Conservation (phyloP, 2,329 filamentous ascomycete species). For the Fusarium agapanthi region DNA sequence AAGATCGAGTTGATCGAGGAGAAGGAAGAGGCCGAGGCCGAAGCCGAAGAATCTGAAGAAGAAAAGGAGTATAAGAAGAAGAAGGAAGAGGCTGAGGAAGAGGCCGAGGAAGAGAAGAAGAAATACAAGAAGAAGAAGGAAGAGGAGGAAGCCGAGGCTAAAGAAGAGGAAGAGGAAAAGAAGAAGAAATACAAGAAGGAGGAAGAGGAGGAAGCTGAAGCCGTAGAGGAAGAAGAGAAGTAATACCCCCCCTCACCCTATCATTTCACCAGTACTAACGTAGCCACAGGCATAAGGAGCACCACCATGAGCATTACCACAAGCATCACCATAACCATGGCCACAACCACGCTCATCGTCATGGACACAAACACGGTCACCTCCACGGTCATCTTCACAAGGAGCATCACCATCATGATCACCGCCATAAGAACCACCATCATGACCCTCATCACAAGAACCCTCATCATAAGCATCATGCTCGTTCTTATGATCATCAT, state of each 20-base stretch:
- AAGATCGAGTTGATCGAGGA: conserved; percentile 23
- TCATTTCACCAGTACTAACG: neutral
- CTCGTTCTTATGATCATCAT: neutral
- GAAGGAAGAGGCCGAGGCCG: neutral
- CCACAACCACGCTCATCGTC: neutral
- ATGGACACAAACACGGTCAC: neutral
- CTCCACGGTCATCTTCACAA: neutral
- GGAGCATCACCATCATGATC: neutral
- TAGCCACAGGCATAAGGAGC: neutral
- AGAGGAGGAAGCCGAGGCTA: neutral
- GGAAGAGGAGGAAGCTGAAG: neutral
- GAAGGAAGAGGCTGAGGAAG: neutral
- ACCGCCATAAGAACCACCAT: neutral
- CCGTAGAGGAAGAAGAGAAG: neutral
- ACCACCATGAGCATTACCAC: conserved; percentile 3
- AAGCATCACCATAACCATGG: neutral
- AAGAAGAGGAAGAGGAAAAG: neutral
- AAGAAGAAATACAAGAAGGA: conserved; percentile 10
- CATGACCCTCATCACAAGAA: neutral
- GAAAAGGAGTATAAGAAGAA: neutral
- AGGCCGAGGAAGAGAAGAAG: neutral
- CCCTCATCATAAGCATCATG: neutral
- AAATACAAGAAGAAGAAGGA: neutral
- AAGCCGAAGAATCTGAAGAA: neutral
- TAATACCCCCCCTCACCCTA: neutral